These are phyloP conservation scores for Solanum raphanifolium DNA, from an alignment of 257 asterid species.

Conservation along the genomic window DNA sequence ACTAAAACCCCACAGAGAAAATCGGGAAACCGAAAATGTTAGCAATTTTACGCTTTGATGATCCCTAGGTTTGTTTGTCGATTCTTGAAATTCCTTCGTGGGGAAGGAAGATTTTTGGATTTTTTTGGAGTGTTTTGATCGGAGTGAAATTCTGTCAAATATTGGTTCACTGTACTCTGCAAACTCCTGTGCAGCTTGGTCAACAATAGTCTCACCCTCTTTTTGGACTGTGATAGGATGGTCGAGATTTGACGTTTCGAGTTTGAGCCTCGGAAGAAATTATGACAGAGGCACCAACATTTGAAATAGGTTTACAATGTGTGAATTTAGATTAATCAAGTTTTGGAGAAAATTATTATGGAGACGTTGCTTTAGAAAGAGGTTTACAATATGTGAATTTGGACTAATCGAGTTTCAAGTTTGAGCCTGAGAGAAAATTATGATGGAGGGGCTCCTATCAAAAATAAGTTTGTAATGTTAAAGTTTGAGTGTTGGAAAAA, in stretches of 20 bases:
- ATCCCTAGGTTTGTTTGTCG: background rate
- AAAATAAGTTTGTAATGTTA: too few species aligned
- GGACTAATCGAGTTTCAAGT: too few species aligned
- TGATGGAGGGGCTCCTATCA: background rate
- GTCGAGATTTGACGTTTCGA: background rate
- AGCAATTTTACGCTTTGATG: background rate
- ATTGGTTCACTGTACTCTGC: background rate
- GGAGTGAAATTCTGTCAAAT: background rate
- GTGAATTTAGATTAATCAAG: too few species aligned
- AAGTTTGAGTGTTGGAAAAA: too few species aligned
- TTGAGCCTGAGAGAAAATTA: too few species aligned
- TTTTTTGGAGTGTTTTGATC: background rate
- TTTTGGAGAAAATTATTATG: too few species aligned
- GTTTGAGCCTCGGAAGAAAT: fast-evolving
- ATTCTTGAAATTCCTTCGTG: background rate
- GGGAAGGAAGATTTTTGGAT: background rate
- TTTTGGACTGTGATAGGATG: background rate
- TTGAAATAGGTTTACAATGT: too few species aligned
- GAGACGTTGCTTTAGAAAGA: too few species aligned
- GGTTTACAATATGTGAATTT: too few species aligned
- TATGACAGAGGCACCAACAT: background rate
- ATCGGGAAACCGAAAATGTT: background rate
- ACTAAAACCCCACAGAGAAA: background rate
- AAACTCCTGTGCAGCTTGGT: background rate
- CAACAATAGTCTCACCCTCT: background rate